phyloP scores from a whole-genome alignment of 1,139 yeast genomes.

The Protomyces inundatus region DNA sequence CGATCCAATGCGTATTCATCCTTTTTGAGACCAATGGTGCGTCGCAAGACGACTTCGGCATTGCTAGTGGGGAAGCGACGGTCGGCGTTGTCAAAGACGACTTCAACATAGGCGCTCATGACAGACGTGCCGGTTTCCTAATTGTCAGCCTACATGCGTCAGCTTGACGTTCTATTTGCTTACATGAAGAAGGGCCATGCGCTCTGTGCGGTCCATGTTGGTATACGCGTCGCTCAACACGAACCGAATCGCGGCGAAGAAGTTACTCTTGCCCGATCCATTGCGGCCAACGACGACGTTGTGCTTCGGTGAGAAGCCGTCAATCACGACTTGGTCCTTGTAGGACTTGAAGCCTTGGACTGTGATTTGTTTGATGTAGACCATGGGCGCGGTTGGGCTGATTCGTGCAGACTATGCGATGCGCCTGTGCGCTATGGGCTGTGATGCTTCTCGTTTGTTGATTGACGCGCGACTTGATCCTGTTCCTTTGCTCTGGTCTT shows the following conservation, averaged over 20 bases:
- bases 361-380: conserved; percentile 44
- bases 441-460: too few relatives aligned
- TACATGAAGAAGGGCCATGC: conserved; percentile 82
- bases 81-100: conserved; percentile 76
- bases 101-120: conserved; percentile 89
- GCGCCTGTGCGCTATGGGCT: too few relatives aligned
- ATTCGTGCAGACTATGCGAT: too few relatives aligned
- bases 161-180: background rate
- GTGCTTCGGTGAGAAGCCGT: conserved; percentile 68
- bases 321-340: conserved; percentile 74
- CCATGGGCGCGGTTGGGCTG: conserved; percentile 1
- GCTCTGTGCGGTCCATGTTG: conserved; percentile 79
- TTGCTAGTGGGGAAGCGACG: conserved; percentile 62
- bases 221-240: conserved; percentile 88
- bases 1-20: conserved; percentile 79
- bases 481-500: too few relatives aligned
- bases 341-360: conserved; percentile 95
- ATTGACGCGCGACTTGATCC: too few relatives aligned
- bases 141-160: background rate
- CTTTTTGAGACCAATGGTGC: conserved; percentile 88
- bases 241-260: conserved; percentile 91
- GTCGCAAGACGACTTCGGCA: conserved; percentile 65
- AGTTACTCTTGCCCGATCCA: conserved; percentile 95
- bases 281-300: conserved; percentile 90
- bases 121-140: conserved; percentile 62